These are phyloP conservation scores for Brassica napus DNA, from an alignment of 345 rosid species.

Conservation along the genomic window DNA sequence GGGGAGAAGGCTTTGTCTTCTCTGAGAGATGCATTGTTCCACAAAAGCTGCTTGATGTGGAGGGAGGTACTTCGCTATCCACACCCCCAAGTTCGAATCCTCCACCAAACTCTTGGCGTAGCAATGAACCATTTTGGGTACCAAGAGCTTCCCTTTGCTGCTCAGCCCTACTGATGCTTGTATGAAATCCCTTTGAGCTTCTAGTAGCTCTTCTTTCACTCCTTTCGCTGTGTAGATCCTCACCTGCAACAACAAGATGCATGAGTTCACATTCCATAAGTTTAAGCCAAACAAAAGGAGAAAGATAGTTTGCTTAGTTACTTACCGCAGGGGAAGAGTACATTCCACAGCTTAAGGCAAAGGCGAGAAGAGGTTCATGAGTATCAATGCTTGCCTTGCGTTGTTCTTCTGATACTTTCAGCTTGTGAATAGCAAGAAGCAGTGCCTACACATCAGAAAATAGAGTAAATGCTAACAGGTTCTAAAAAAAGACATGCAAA, in stretches of 20 bases:
- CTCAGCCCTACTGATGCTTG: constrained; percentile 84
- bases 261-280: neutral
- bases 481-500: neutral
- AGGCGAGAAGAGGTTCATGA: neutral
- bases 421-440: neutral
- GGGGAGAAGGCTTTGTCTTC: constrained; percentile 64
- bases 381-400: neutral
- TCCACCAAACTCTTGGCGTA: constrained; percentile 73
- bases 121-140: constrained; percentile 87
- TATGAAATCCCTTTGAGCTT: constrained; percentile 33
- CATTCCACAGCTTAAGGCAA: neutral
- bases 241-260: neutral
- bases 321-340: neutral
- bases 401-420: neutral
- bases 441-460: neutral
- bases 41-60: constrained; percentile 76
- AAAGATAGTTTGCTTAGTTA: neutral
- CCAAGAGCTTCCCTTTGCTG: constrained; percentile 81
- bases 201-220: neutral
- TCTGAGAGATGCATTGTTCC: constrained; percentile 76
- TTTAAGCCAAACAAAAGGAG: neutral
- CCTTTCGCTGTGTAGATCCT: neutral
- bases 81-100: constrained; percentile 71
- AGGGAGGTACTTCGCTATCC: constrained; percentile 90
- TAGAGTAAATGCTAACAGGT: neutral